Conservation (phyloP, 1,139 yeast species). For the Debaryomycetaceae sp. region DNA sequence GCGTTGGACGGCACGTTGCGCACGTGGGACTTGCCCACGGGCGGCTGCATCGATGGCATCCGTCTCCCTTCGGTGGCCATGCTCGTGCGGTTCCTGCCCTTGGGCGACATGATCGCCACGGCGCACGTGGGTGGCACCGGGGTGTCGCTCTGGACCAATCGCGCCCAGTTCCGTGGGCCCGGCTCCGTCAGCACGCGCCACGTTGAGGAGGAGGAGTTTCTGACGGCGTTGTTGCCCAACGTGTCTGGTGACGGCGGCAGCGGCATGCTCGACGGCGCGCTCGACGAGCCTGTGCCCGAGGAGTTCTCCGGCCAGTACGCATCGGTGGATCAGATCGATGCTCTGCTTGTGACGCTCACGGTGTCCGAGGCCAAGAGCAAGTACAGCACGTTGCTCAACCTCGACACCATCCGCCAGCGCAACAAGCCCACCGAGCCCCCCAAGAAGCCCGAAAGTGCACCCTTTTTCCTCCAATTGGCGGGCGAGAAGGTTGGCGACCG, state of each 20-base stretch:
- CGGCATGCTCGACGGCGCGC: constrained; percentile 75
- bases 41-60: constrained; percentile 94
- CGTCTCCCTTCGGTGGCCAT: constrained; percentile 76
- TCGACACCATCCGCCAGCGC: constrained; percentile 80
- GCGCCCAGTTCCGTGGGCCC: constrained; percentile 63
- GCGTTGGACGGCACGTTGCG: constrained; percentile 84
- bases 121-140: constrained; percentile 91
- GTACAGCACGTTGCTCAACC: constrained; percentile 70
- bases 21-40: constrained; percentile 98
- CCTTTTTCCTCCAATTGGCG: constrained; percentile 67
- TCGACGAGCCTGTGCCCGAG: no score
- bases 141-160: constrained; percentile 86
- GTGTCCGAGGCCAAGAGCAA: constrained; percentile 66
- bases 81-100: constrained; percentile 72
- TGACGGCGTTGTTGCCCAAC: constrained; percentile 60
- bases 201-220: constrained; percentile 69
- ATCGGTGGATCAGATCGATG: constrained; percentile 63
- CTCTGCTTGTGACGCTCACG: constrained; percentile 67
- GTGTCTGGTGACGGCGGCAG: constrained; percentile 83
- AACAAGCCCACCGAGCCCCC: constrained; percentile 90
- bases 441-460: constrained; percentile 79
- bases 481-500: constrained; percentile 69
- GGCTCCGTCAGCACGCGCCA: constrained; percentile 72
- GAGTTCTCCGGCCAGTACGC: constrained; percentile 45
- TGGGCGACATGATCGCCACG: constrained; percentile 90